phyloP scores from a whole-genome alignment of 2,329 filamentous ascomycete genomes.

The Fusarium equiseti region DNA sequence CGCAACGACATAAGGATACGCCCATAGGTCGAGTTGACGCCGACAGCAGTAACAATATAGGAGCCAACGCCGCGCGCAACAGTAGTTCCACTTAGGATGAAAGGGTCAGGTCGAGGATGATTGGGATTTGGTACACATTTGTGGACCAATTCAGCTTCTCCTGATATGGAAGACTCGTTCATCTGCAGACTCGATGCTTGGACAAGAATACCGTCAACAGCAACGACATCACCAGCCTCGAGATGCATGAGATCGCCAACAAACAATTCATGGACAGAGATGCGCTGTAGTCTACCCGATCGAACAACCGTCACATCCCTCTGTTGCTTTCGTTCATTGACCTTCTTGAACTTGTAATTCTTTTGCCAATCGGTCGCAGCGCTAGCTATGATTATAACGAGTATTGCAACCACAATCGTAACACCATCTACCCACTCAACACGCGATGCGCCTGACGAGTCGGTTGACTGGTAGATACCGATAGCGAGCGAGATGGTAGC shows the following conservation, averaged over 20 bases:
- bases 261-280: constrained; percentile 77
- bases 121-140: constrained; percentile 72
- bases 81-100: constrained; percentile 84
- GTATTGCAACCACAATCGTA: constrained; percentile 80
- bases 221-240: constrained; percentile 78
- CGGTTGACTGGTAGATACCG: constrained; percentile 79
- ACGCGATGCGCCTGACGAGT: constrained; percentile 61
- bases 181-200: constrained; percentile 66
- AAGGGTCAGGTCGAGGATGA: constrained; percentile 72
- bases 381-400: constrained; percentile 80
- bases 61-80: constrained; percentile 81
- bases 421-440: constrained; percentile 88
- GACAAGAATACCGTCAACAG: constrained; percentile 77
- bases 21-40: constrained; percentile 79
- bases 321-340: constrained; percentile 84
- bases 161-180: constrained; percentile 81
- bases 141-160: constrained; percentile 78
- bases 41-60: constrained; percentile 80
- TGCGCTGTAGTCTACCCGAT: constrained; percentile 77
- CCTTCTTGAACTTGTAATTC: constrained; percentile 82
- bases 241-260: constrained; percentile 81
- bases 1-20: constrained; percentile 83
- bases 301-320: constrained; percentile 79
- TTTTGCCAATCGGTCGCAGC: constrained; percentile 88
- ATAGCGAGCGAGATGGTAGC: constrained; percentile 80